Base-by-base conservation (phyloP, 345 rosid species). In the Salix purpurea region DNA sequence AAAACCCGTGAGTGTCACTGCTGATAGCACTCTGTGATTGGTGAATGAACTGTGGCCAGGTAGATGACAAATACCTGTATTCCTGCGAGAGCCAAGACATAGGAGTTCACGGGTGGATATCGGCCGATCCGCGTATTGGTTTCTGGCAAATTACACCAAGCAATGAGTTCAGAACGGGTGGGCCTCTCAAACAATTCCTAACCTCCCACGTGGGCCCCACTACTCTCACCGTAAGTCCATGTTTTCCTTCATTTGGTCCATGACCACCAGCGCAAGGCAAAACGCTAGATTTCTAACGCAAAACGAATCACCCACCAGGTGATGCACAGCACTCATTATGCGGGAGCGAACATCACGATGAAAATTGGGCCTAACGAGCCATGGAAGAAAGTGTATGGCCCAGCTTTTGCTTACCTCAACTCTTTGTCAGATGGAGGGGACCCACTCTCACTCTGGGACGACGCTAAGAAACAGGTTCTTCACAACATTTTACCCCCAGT, bases 361-460 rank as follows among this genome's bases (percentile, higher is more conserved):
- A 54, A 16, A 8, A 71, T 81, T 23, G 77, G 70, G 34, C 65
- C 30, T 5, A 61, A 62, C 30, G 83, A 81, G 74, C 40, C 58
- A 1, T 81, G 83, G 83, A 76, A 81, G 80, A 80, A 80, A 76
- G 83, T 80, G 44, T 80, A 56, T 24, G 83, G 80, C 60, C 83
- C 83, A 23, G 66, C 76, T 44, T 80, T 80, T 39, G 28, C 73
- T 5, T 68, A 80, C 44, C 60, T 80, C 8, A 80, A 80, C 52
- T 67, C 84, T 5, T 19, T 66, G 62, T n/a, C 50, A 4, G 32
- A 16, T 44, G 40, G 34, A 13, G 70, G 18, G 4, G 39, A 32
- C 19, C 69, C 80, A 0, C 39, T 44, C 34, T 44, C 77, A 6
- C 74, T 81, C 24, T 81, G 83, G 83, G 48, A 81, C 1, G 80